Evolutionary conservation across 139 green algal species (phyloP).

Genomic region (Gonium pectorale): DNA sequence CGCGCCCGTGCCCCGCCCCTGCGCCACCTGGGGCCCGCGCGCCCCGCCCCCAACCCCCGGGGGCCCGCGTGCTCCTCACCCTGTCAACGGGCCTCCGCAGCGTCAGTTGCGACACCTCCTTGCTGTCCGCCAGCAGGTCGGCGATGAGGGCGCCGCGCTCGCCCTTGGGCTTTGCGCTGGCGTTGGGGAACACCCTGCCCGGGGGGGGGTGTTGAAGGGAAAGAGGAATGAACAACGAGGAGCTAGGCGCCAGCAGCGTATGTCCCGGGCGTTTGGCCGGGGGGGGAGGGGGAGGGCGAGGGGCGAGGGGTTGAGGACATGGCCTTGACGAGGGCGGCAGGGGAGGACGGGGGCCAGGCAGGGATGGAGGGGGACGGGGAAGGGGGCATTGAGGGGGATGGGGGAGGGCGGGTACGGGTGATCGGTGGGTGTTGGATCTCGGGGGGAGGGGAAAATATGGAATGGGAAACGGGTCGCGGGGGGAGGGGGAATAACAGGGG

Average conservation of each 20-base stretch:
- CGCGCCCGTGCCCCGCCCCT: too few species aligned
- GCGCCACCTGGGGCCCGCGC: too few species aligned
- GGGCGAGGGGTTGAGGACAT: background rate
- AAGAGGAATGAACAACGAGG: background rate
- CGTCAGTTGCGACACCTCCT: conserved; percentile 79
- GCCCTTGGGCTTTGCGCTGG: conserved; percentile 80
- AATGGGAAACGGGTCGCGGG: background rate
- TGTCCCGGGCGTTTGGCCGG: too few species aligned
- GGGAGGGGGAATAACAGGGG: too few species aligned
- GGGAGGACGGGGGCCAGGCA: background rate
- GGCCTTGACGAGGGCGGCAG: too few species aligned
- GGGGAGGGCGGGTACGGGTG: background rate
- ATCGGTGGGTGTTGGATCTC: background rate
- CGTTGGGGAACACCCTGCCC: conserved; percentile 88
- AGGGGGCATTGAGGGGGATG: background rate
- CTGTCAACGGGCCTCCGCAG: conserved; percentile 81
- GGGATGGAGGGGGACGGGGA: background rate
- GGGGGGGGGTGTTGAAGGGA: background rate
- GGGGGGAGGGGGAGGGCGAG: too few species aligned
- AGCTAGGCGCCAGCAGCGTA: background rate
- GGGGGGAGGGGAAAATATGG: background rate
- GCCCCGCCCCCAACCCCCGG: too few species aligned
- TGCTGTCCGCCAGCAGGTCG: conserved; percentile 68
- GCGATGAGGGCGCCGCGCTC: conserved; percentile 71
- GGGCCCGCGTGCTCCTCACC: conserved; percentile 54